Conservation (phyloP, 768 basidiomycete species). For the Lactifluus subvellereus region DNA sequence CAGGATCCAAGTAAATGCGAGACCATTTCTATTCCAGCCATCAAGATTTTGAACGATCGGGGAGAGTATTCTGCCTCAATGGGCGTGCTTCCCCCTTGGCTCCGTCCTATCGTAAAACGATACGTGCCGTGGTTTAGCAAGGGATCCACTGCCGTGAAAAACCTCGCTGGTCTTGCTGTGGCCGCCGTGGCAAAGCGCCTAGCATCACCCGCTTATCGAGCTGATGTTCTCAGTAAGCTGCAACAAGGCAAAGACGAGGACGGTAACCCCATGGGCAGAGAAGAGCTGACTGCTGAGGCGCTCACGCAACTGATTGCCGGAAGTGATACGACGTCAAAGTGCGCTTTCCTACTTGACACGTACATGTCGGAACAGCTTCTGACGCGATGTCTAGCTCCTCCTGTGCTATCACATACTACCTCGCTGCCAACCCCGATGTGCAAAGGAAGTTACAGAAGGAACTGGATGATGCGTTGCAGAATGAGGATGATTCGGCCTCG, state of each 20-base stretch:
- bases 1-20: conserved; percentile 38
- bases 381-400: conserved; percentile 52
- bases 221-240: conserved; percentile 77
- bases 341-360: conserved; percentile 27
- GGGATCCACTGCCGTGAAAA: conserved; percentile 30
- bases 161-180: conserved; percentile 34
- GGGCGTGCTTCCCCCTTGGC: conserved; percentile 37
- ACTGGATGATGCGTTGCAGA: conserved; percentile 52
- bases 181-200: conserved; percentile 62
- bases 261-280: conserved; percentile 75
- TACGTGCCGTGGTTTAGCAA: conserved; percentile 36
- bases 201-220: conserved; percentile 59
- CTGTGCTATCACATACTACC: conserved; percentile 82
- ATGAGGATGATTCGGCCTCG: conserved; percentile 57
- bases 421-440: conserved; percentile 58
- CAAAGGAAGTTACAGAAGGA: conserved; percentile 74
- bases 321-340: conserved; percentile 93
- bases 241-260: conserved; percentile 70
- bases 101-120: conserved; percentile 31
- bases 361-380: not conserved
- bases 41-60: conserved; percentile 54
- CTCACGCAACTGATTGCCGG: conserved; percentile 83
- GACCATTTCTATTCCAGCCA: conserved; percentile 65
- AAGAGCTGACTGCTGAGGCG: conserved; percentile 86
- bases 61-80: conserved; percentile 40